phyloP scores from a whole-genome alignment of 1,284 basidiomycete species.

The Agroathelia rolfsii region DNA sequence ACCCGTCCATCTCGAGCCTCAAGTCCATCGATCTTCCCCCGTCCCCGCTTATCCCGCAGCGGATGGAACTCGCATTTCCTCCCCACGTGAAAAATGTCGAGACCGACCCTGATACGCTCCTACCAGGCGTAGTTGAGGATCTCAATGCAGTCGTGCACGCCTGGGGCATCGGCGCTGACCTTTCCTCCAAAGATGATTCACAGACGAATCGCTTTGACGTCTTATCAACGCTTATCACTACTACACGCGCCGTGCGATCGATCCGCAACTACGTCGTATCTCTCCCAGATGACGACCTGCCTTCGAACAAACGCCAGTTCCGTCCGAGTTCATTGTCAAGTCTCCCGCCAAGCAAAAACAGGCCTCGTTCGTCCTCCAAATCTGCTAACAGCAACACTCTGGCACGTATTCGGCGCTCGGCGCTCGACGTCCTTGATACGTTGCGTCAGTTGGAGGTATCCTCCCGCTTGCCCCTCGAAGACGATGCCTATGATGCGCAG shows the following conservation, averaged over 20 bases:
- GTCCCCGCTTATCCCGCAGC: constrained; percentile 47
- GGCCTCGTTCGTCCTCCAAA: constrained; percentile 24
- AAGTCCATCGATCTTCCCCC: constrained; percentile 56
- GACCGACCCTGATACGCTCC: constrained; percentile 60
- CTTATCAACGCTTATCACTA: constrained; percentile 57
- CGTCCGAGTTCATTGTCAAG: constrained; percentile 11
- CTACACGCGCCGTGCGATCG: constrained; percentile 67
- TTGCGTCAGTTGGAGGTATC: constrained; percentile 64
- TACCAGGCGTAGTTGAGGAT: constrained; percentile 63
- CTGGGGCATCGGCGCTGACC: constrained; percentile 36
- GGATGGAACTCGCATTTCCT: constrained; percentile 33
- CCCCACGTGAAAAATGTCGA: constrained; percentile 54
- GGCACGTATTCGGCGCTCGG: constrained; percentile 56
- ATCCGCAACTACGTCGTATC: constrained; percentile 75
- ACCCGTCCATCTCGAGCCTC: constrained; percentile 29
- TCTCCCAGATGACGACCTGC: constrained; percentile 56
- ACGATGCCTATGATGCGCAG: constrained; percentile 68
- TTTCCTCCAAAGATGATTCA: background rate
- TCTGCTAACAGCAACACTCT: constrained; percentile 40
- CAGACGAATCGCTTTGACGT: constrained; percentile 35
- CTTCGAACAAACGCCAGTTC: constrained; percentile 26
- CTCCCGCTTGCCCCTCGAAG: constrained; percentile 52
- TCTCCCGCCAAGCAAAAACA: constrained; percentile 10
- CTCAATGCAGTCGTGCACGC: constrained; percentile 46
- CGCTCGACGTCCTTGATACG: constrained; percentile 66